These are phyloP conservation scores for Diaporthe sp. DNA, from an alignment of 2,329 filamentous ascomycete species.

Conservation along the genomic window DNA sequence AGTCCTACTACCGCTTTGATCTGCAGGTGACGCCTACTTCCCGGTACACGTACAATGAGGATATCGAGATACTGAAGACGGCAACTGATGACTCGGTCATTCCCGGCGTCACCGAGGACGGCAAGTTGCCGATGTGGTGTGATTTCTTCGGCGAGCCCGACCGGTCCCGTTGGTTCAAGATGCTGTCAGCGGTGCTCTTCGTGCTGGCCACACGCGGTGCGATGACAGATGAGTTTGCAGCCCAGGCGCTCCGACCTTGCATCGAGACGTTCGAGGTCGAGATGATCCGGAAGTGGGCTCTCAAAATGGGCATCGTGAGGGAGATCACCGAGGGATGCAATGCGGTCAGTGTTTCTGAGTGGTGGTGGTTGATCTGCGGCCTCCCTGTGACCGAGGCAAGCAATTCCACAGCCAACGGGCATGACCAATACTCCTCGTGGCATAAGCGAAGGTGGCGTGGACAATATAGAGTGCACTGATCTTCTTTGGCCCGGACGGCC, in stretches of 20 bases:
- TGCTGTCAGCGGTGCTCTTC: constrained; percentile 71
- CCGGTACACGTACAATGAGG: constrained; percentile 60
- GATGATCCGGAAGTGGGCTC: constrained; percentile 69
- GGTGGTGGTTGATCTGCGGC: constrained; percentile 75
- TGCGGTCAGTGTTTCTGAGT: constrained; percentile 58
- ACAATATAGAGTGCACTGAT: constrained; percentile 29
- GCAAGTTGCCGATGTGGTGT: constrained; percentile 76
- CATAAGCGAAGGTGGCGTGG: constrained; percentile 29
- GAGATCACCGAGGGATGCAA: constrained; percentile 48
- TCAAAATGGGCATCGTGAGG: constrained; percentile 61
- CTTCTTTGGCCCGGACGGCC: background rate
- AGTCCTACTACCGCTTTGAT: constrained; percentile 72
- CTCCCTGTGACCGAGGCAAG: constrained; percentile 36
- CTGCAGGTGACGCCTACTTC: constrained; percentile 69
- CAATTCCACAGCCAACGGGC: background rate
- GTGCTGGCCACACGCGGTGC: constrained; percentile 71
- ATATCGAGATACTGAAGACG: constrained; percentile 36
- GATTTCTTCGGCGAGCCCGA: constrained; percentile 73
- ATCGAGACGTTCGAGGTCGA: constrained; percentile 73
- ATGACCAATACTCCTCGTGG: constrained; percentile 31
- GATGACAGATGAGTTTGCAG: constrained; percentile 62
- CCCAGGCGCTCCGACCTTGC: constrained; percentile 64
- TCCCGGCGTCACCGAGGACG: constrained; percentile 52
- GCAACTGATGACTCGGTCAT: constrained; percentile 48
- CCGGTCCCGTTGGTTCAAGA: constrained; percentile 70